Evolutionary conservation across 2,329 filamentous ascomycete genomes (phyloP).

Genomic region (Sporothrix luriei): DNA sequence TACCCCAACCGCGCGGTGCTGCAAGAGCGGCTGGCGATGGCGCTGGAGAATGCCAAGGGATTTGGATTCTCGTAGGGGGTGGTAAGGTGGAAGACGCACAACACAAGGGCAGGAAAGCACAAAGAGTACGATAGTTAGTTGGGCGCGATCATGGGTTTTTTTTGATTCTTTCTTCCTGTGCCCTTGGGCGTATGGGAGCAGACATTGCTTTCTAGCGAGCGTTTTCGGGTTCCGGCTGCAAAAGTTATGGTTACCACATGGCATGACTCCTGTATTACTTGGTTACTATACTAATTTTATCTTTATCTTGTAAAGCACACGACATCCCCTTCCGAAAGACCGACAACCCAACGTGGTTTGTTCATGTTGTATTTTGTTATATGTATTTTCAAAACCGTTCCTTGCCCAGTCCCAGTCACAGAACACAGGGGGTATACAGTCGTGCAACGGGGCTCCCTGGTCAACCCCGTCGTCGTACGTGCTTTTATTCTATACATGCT

Average conservation of each 20-base stretch:
- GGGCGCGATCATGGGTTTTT: neutral
- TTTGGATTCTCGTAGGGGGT: slow-evolving; percentile 73
- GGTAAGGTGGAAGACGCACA: neutral
- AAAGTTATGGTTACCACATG: neutral
- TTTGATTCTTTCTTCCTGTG: no score
- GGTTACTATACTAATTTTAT: neutral
- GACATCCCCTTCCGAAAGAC: neutral
- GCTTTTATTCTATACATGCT: slow-evolving; percentile 24
- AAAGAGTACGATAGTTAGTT: slow-evolving; percentile 5
- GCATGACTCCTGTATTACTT: neutral
- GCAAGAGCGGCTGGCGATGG: slow-evolving; percentile 75
- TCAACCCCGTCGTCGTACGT: neutral
- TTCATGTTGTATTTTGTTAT: neutral
- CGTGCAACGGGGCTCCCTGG: neutral
- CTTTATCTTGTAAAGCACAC: neutral
- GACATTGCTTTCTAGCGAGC: slow-evolving; percentile 7
- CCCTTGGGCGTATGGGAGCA: neutral
- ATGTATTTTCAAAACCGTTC: neutral
- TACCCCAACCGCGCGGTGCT: slow-evolving; percentile 73
- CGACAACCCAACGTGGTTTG: no score
- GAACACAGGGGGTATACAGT: slow-evolving; percentile 25
- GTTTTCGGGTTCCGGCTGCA: slow-evolving; percentile 7
- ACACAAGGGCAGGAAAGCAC: neutral
- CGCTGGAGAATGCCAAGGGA: slow-evolving; percentile 82
- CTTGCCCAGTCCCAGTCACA: slow-evolving; percentile 21